phyloP scores from a whole-genome alignment of 495 filamentous ascomycete species.

The Trichocladium antarcticum region DNA sequence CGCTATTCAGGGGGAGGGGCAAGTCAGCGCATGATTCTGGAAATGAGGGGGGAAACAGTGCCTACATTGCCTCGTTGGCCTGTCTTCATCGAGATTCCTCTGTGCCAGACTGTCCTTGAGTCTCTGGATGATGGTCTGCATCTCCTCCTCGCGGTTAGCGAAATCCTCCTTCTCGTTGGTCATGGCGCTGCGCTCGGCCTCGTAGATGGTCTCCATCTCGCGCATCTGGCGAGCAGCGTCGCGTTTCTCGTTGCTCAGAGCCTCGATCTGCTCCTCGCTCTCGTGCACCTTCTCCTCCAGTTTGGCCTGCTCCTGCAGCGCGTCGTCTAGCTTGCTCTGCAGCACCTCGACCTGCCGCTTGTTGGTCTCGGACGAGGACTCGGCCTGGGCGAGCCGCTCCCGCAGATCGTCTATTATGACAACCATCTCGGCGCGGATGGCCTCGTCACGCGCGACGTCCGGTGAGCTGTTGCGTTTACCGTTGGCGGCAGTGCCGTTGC shows the following conservation, averaged over 20 bases:
- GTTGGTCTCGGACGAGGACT: conserved; percentile 65
- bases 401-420: conserved; percentile 77
- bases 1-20: conserved; percentile 22
- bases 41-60: not conserved
- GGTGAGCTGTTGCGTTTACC: conserved; percentile 42
- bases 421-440: conserved; percentile 53
- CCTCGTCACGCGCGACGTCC: conserved; percentile 44
- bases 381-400: conserved; percentile 66
- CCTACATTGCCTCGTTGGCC: conserved; percentile 62
- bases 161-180: conserved; percentile 87
- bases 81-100: conserved; percentile 53
- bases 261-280: conserved; percentile 67
- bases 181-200: conserved; percentile 76
- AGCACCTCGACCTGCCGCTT: conserved; percentile 74
- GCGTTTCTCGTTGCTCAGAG: conserved; percentile 65
- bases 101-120: conserved; percentile 79
- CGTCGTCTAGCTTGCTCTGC: conserved; percentile 78
- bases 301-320: conserved; percentile 67
- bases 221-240: conserved; percentile 68
- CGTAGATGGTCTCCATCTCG: conserved; percentile 82
- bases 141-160: conserved; percentile 68
- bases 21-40: not conserved
- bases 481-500: conserved; percentile 37
- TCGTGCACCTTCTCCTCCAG: conserved; percentile 79
- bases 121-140: conserved; percentile 77